Percentiles rank a stretch among this genome's conserved stretches.
Conservation (phyloP, 371 early-diverging fungal species). For the Rhizopus sp. region DNA sequence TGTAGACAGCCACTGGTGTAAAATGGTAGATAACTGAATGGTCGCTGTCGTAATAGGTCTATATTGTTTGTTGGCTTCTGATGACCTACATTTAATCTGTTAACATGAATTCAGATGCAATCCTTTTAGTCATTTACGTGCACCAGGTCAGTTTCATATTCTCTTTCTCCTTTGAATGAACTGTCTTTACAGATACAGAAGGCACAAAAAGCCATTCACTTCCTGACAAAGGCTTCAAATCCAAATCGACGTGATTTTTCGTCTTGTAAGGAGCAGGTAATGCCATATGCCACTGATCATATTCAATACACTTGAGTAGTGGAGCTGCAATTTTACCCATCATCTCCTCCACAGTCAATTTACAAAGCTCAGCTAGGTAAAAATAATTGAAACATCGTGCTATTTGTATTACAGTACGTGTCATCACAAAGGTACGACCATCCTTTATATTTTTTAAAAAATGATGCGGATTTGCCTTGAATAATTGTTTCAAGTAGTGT, state of each 20-base stretch:
- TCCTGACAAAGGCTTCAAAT: conserved; percentile 14
- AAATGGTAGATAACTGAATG: conserved; percentile 1
- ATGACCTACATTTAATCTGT: neutral
- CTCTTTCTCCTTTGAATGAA: neutral
- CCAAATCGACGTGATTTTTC: conserved; percentile 4
- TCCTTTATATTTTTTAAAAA: conserved; percentile 16
- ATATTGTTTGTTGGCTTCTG: neutral
- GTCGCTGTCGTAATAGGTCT: conserved; percentile 2
- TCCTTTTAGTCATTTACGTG: neutral
- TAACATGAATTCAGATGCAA: neutral
- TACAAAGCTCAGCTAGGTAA: conserved; percentile 40
- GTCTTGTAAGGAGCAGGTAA: neutral
- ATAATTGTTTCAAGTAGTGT: conserved; percentile 10
- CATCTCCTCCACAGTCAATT: conserved; percentile 29
- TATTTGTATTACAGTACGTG: conserved; percentile 21
- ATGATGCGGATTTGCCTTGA: conserved; percentile 13
- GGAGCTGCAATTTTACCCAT: conserved; percentile 33
- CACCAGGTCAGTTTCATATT: neutral
- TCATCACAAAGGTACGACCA: conserved; percentile 19
- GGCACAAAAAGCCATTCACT: conserved; percentile 15
- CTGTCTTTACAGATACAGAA: neutral
- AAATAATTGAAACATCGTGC: conserved; percentile 29
- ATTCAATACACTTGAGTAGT: conserved; percentile 24
- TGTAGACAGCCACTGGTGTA: conserved; percentile 19
- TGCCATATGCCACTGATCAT: conserved; percentile 13